Base-by-base conservation (phyloP, 768 basidiomycete genomes). In the Tricholoma bakamatsutake region DNA sequence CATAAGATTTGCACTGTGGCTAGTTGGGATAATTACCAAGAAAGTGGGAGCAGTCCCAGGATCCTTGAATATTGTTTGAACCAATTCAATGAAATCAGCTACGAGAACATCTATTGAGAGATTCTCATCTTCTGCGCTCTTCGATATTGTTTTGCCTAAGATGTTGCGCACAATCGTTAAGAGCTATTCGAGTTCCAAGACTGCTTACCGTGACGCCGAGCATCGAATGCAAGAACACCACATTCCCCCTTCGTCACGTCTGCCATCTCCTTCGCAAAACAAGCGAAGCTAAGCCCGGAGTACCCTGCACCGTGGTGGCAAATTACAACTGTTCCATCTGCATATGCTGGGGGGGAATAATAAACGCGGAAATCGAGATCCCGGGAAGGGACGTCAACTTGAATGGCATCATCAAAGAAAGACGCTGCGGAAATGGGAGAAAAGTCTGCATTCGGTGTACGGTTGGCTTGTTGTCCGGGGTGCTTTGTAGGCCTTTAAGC, bases 291-390 rank as follows among this genome's bases (percentile, higher is more conserved):
- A 58, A 98, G 74, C 0, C 84, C 97, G 0, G 88, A 87, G 66
- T 93, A 93, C 12, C 97, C 97, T 0, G 93, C 96, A 1, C 97
- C 97, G 62, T 99, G 96, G 64, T 97, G 94, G 71, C 91, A 95
- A 5, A 98, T 79, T 67, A 98, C 81, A 3, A 96, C 83, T 0
- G 88, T 85, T 34, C 76, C 79, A 51, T 76, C 73, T 17, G 72
- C 60, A 30, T 71, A 68, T 48, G 76, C 76, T 1, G 93, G 83
- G 1, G 88, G 80, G 0, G 91, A 88, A 67, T 95, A 90, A 70
- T 98, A 97, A 9, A 84, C 87, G 30, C 95, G 79, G 61, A 84
- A 81, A 48, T 88, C 84, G 4, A 92, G 80, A 17, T 74, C 74
- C 6, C 84, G 75, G 11, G 73, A 65, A 4, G 83, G 76, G 15